phyloP scores from a whole-genome alignment of 148 eudicot species.

The Salicornia ramosissima region DNA sequence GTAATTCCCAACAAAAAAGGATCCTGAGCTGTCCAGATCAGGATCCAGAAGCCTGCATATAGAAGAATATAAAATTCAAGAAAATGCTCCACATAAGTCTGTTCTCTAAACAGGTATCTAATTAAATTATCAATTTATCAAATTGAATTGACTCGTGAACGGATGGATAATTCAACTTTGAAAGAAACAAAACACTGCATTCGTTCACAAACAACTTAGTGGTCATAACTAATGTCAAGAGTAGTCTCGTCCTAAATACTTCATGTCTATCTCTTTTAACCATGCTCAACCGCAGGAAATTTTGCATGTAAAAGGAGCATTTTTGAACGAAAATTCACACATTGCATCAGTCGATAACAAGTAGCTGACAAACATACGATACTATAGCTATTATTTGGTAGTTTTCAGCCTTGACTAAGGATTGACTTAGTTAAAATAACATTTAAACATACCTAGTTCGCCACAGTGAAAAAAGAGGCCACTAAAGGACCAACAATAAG shows the following conservation, averaged over 20 bases:
- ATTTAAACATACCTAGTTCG: neutral
- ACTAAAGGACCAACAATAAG: neutral
- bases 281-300: neutral
- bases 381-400: neutral
- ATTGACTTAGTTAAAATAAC: neutral
- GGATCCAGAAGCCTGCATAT: conserved; percentile 91
- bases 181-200: too few relatives aligned
- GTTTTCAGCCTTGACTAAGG: neutral
- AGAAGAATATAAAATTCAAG: neutral
- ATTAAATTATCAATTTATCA: neutral
- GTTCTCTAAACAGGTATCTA: neutral
- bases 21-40: conserved; percentile 82
- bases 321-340: too few relatives aligned
- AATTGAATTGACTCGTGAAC: neutral
- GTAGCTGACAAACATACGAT: neutral
- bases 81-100: neutral
- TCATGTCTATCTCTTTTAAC: neutral
- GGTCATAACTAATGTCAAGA: neutral
- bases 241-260: neutral
- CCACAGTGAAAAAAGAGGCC: neutral
- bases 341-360: neutral
- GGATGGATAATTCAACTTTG: neutral
- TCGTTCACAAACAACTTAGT: neutral
- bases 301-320: too few relatives aligned
- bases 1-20: conserved; percentile 90